phyloP scores from a whole-genome alignment of 148 eudicot genomes.

The Cornus suecica region DNA sequence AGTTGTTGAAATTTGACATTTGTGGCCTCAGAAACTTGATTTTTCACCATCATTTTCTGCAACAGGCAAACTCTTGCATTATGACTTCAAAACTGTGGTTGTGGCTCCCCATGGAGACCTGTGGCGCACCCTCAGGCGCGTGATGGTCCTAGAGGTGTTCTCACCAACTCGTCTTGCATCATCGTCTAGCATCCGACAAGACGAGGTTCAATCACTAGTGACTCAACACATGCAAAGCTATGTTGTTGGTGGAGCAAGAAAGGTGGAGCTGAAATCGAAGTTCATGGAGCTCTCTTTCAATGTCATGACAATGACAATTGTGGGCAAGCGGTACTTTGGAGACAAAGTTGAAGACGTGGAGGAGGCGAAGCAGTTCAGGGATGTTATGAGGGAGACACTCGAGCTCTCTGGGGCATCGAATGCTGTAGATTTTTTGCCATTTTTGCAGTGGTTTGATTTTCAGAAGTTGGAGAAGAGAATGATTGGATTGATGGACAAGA shows the following conservation, averaged over 20 bases:
- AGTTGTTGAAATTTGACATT: too few relatives aligned
- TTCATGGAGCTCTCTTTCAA: slow-evolving; percentile 14
- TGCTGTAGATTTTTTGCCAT: slow-evolving; percentile 17
- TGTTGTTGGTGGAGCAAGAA: not conserved
- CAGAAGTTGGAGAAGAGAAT: slow-evolving; percentile 8
- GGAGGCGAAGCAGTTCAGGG: not conserved
- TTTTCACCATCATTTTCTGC: too few relatives aligned
- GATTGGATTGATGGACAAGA: slow-evolving; percentile 7
- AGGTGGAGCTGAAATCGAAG: slow-evolving; percentile 11
- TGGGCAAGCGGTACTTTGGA: slow-evolving; percentile 21
- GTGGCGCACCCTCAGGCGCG: slow-evolving; percentile 29
- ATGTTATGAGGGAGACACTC: slow-evolving; percentile 5
- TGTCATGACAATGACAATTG: slow-evolving; percentile 23
- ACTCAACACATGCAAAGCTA: not conserved
- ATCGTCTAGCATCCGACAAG: not conserved
- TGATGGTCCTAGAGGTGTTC: slow-evolving; percentile 16
- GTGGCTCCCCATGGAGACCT: slow-evolving; percentile 22
- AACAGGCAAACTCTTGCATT: slow-evolving; percentile 21
- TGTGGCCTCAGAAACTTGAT: too few relatives aligned
- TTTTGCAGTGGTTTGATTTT: slow-evolving; percentile 19
- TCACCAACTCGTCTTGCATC: not conserved
- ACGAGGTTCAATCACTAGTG: not conserved
- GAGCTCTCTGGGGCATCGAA: slow-evolving; percentile 2
- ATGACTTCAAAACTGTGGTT: slow-evolving; percentile 20
- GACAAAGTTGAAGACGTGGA: too few relatives aligned